These are phyloP conservation scores for Petunia axillaris DNA, from an alignment of 257 asterid genomes.

Conservation along the genomic window DNA sequence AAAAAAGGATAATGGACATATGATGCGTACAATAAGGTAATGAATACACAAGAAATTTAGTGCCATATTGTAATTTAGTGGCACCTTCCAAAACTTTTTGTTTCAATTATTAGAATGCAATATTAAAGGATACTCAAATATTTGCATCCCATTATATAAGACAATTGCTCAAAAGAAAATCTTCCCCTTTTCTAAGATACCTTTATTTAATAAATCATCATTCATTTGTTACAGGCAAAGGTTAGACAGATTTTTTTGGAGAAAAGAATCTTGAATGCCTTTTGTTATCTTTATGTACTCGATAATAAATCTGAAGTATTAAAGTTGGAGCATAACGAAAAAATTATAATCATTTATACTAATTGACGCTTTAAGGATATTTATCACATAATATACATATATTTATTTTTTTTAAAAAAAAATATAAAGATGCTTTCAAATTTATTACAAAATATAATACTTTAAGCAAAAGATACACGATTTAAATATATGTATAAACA, in stretches of 20 bases:
- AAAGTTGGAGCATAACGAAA: too few species aligned
- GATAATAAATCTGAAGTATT: too few species aligned
- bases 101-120: constrained; percentile 13
- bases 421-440: too few species aligned
- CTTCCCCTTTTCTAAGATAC: background rate
- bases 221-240: background rate
- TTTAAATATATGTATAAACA: too few species aligned
- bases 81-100: constrained; percentile 9
- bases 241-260: constrained; percentile 7
- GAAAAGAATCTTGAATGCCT: too few species aligned
- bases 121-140: background rate
- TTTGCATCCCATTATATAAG: constrained; percentile 3
- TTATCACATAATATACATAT: too few species aligned
- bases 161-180: constrained; percentile 15
- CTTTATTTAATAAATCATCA: constrained; percentile 10
- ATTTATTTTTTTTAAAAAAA: too few species aligned
- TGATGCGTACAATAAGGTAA: background rate
- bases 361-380: too few species aligned
- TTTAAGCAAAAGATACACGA: too few species aligned
- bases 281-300: too few species aligned
- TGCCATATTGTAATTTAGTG: constrained; percentile 10
- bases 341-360: too few species aligned
- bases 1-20: background rate
- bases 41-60: background rate
- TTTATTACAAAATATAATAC: too few species aligned